Percentiles rank a stretch among this genome's conserved stretches.
phyloP scores from a whole-genome alignment of 2,329 filamentous ascomycete species.

The Fusarium sterilihyphosum region DNA sequence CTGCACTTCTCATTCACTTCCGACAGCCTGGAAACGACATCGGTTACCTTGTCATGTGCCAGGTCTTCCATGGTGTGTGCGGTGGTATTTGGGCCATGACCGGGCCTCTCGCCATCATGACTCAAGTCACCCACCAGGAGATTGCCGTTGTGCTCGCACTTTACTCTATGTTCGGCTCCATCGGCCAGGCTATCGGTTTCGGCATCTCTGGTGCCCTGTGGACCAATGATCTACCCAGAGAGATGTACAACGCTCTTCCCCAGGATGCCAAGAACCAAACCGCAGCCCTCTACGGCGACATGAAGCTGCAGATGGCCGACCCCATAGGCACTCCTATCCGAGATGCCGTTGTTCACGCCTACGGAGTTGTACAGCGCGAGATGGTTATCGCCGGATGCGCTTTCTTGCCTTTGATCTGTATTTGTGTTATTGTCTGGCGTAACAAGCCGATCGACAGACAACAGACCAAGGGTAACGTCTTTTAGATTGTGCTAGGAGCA shows the following conservation, averaged over 20 bases:
- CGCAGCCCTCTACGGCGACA: conserved; percentile 62
- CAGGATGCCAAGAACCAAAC: conserved; percentile 48
- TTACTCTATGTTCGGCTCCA: conserved; percentile 43
- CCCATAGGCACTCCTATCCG: conserved; percentile 56
- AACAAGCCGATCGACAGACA: conserved; percentile 59
- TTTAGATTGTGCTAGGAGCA: conserved; percentile 46
- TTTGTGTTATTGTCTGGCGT: conserved; percentile 59
- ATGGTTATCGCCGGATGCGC: conserved; percentile 55
- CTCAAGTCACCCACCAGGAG: conserved; percentile 45
- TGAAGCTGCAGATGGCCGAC: conserved; percentile 63
- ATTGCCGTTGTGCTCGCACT: conserved; percentile 47
- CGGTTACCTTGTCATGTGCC: conserved; percentile 59
- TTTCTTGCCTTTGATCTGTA: conserved; percentile 45
- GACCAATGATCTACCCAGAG: conserved; percentile 48
- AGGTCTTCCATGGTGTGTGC: conserved; percentile 61
- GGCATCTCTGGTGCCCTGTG: conserved; percentile 47
- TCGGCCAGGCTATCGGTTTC: conserved; percentile 47
- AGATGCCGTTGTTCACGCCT: conserved; percentile 67
- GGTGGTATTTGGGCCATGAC: conserved; percentile 61
- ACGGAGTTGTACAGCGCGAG: conserved; percentile 60
- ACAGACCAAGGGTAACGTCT: conserved; percentile 63
- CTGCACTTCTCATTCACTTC: conserved; percentile 54
- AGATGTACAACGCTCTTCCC: conserved; percentile 63
- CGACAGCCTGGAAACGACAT: conserved; percentile 51
- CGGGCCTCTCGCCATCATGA: conserved; percentile 44